Evolutionary conservation across 1,139 yeast genomes (phyloP), one percentile per base, ranked within the genome.

Genomic region (Hanseniaspora sp.): DNA sequence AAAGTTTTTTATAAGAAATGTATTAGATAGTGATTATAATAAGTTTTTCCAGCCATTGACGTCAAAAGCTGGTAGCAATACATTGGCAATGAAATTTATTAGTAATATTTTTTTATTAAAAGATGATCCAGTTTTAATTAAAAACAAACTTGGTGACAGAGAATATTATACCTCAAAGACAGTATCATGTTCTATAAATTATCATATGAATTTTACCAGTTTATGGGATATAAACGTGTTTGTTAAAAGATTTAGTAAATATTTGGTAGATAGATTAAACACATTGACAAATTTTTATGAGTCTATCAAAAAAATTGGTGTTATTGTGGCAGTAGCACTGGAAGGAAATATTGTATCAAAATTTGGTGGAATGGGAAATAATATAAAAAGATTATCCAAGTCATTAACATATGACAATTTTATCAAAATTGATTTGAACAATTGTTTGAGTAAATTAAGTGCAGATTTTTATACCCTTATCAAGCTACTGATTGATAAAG

Each of bases 301-400:
- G 15, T 35, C 35, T 5, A 33, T 51, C 8, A 44, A 40, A 35
- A 41, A 51, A 33, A 42, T 51, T 12, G 54, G 54, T 12, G 48
- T 51, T 12, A 5, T 17, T 6, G 45, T 51, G n/a, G 38, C 23
- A 33, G 34, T 51, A 7, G 44, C 41, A 12, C 9, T 39, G 7
- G 48, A 51, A 30, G 47, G 47, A 11, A 51, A 51, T 51, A 34
- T 33, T 7, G 46, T 44, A 8, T 38, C 17, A 1, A 51, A 44
- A 11, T 44, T 38, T 39, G 54, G 48, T 11, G 54, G 54, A 2
- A 45, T 51, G 45, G 54, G 54, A 12, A 39, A 51, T 13, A 44
- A 39, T n/a, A 46, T 51, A 28, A 29, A 45, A 31, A 31, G 48
- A 7, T n/a, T 51, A 23, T 17, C 45, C 6, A 44, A 45, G n/a